Conservation (phyloP, 352 stramenopile species). For the Globisporangium abappressorium region DNA sequence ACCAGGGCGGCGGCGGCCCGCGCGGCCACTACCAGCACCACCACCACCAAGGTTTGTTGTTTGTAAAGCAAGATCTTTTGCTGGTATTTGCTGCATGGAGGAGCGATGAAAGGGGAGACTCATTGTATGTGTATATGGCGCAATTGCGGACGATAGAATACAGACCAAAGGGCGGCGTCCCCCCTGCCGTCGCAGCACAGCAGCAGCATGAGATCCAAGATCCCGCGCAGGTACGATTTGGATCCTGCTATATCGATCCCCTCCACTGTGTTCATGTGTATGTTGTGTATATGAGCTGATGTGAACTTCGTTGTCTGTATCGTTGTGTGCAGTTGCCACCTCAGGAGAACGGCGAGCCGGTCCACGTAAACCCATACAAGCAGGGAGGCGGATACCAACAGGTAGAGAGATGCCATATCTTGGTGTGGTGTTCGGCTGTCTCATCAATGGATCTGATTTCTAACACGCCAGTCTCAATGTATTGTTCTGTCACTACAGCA, state of each 20-base stretch:
- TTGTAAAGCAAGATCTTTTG: neutral
- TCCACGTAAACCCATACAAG: conserved; percentile 17
- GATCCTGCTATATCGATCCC: neutral
- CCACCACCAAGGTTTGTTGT: conserved; percentile 37
- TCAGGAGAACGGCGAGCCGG: conserved; percentile 8
- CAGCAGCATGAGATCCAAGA: conserved; percentile 17
- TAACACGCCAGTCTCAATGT: neutral
- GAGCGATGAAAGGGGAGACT: neutral
- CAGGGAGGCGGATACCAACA: conserved; percentile 14
- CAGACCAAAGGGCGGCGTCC: conserved; percentile 15
- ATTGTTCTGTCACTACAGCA: conserved; percentile 19
- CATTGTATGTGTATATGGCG: neutral
- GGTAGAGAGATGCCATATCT: neutral
- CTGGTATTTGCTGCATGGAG: neutral
- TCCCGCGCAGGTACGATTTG: conserved; percentile 12
- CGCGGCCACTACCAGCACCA: conserved; percentile 38
- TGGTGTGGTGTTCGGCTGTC: neutral
- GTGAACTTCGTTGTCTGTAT: neutral
- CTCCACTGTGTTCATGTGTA: neutral
- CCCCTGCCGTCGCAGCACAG: conserved; percentile 7
- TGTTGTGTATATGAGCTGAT: neutral
- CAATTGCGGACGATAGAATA: conserved; percentile 14
- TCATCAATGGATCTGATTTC: neutral
- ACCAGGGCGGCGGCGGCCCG: conserved; percentile 27
- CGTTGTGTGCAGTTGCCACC: neutral